A percentile compares a stretch with the other conserved stretches of the same genome.
These are phyloP conservation scores for Fraxinus sp. DNA, from an alignment of 305 asterid species.

Conservation along the genomic window DNA sequence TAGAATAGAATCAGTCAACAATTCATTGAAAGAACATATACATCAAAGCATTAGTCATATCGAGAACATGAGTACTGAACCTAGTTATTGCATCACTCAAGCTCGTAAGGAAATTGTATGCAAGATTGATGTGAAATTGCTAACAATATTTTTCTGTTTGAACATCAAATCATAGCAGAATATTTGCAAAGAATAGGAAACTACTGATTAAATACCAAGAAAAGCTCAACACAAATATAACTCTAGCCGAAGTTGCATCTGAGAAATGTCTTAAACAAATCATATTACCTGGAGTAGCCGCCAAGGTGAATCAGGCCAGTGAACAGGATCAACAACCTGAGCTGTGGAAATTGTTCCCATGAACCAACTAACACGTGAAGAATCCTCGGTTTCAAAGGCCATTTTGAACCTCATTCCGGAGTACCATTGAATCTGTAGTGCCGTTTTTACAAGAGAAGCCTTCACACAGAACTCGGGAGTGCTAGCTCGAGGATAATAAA, in stretches of 20 bases:
- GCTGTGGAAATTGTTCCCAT: slow-evolving; percentile 76
- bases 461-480: slow-evolving; percentile 85
- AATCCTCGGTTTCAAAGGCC: slow-evolving; percentile 89
- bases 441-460: slow-evolving; percentile 58
- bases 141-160: background rate
- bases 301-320: slow-evolving; percentile 96
- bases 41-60: background rate
- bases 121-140: background rate
- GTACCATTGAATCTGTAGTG: slow-evolving; percentile 67
- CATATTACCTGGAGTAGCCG: slow-evolving; percentile 70
- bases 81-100: background rate
- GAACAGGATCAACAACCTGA: slow-evolving; percentile 71
- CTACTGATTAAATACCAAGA: background rate
- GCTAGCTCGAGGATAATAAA: no score
- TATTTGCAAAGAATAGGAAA: background rate
- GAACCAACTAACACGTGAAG: slow-evolving; percentile 87
- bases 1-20: background rate
- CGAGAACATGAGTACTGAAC: background rate
- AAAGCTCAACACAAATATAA: background rate
- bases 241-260: background rate
- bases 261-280: slow-evolving; percentile 4
- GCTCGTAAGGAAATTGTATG: background rate
- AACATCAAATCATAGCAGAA: slow-evolving; percentile 31
- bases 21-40: background rate
- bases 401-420: slow-evolving; percentile 86